Percentiles rank a stretch among this genome's conserved stretches.
Conservation (phyloP, 1,284 basidiomycete genomes). For the Entoloma clypeatum region DNA sequence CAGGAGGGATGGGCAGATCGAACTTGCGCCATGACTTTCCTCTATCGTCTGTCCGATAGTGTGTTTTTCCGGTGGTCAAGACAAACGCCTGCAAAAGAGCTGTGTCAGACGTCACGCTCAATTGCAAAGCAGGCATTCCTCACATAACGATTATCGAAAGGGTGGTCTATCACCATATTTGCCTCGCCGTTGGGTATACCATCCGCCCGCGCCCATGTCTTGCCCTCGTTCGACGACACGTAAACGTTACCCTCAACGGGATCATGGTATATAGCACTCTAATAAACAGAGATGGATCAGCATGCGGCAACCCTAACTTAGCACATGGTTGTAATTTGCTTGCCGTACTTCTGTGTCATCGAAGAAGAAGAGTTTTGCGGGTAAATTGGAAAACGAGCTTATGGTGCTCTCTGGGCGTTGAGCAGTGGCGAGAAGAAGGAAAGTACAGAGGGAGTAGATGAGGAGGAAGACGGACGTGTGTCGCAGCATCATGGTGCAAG, state of each 20-base stretch:
- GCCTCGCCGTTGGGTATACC: constrained; percentile 65
- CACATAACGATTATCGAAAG: constrained; percentile 75
- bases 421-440: constrained; percentile 18
- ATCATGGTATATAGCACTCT: constrained; percentile 87
- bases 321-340: too few species aligned
- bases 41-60: constrained; percentile 84
- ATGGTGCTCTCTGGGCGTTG: constrained; percentile 37
- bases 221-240: constrained; percentile 90
- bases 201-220: constrained; percentile 64
- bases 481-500: constrained; percentile 26
- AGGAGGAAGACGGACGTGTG: constrained; percentile 19
- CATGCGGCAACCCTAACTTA: not conserved
- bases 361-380: constrained; percentile 86
- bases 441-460: constrained; percentile 18
- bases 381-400: constrained; percentile 66
- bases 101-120: constrained; percentile 1
- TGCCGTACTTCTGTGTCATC: constrained; percentile 83
- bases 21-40: constrained; percentile 85
- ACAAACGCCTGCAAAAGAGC: constrained; percentile 67
- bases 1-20: constrained; percentile 59
- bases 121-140: constrained; percentile 25
- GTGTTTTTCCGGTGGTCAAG: constrained; percentile 64
- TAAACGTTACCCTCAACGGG: constrained; percentile 62
- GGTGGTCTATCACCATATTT: constrained; percentile 81
- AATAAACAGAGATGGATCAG: constrained; percentile 11